phyloP scores from a whole-genome alignment of 371 early-diverging fungal species.

The Blakeslea trispora region DNA sequence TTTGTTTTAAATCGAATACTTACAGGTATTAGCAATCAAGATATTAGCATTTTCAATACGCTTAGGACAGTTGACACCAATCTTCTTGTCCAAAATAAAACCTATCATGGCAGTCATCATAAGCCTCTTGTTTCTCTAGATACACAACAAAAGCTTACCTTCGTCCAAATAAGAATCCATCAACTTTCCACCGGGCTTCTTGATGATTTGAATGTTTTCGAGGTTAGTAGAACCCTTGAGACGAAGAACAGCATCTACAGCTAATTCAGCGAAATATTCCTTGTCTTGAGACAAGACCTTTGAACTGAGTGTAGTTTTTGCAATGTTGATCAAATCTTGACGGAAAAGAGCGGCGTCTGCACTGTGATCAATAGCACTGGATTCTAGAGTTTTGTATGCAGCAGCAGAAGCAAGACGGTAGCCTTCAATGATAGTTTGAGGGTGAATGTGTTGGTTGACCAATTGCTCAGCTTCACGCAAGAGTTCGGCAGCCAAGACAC shows the following conservation, averaged over 20 bases:
- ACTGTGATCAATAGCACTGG: slow-evolving; percentile 83
- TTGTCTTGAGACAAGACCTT: slow-evolving; percentile 98
- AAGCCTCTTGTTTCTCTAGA: not conserved
- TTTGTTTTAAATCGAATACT: slow-evolving; percentile 19
- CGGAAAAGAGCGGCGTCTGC: slow-evolving; percentile 69
- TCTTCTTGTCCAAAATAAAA: slow-evolving; percentile 98
- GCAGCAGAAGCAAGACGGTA: slow-evolving; percentile 91
- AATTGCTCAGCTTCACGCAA: slow-evolving; percentile 96
- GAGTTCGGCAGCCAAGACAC: slow-evolving; percentile 97
- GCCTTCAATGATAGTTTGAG: slow-evolving; percentile 98
- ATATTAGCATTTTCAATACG: slow-evolving; percentile 96
- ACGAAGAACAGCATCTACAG: slow-evolving; percentile 96
- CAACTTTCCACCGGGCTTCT: slow-evolving; percentile 96
- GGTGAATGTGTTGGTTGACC: slow-evolving; percentile 94
- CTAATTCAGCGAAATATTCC: slow-evolving; percentile 95
- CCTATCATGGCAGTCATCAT: slow-evolving; percentile 34
- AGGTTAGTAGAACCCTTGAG: slow-evolving; percentile 96
- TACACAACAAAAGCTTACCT: slow-evolving; percentile 49
- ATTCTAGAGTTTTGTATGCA: slow-evolving; percentile 88
- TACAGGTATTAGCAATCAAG: slow-evolving; percentile 97
- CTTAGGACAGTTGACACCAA: slow-evolving; percentile 97
- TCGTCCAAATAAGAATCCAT: slow-evolving; percentile 97
- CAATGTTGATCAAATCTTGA: slow-evolving; percentile 94
- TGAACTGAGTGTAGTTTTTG: slow-evolving; percentile 97
- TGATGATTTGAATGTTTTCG: slow-evolving; percentile 99